phyloP scores from a whole-genome alignment of 2,329 filamentous ascomycete species.

The Xylariaceae sp. region DNA sequence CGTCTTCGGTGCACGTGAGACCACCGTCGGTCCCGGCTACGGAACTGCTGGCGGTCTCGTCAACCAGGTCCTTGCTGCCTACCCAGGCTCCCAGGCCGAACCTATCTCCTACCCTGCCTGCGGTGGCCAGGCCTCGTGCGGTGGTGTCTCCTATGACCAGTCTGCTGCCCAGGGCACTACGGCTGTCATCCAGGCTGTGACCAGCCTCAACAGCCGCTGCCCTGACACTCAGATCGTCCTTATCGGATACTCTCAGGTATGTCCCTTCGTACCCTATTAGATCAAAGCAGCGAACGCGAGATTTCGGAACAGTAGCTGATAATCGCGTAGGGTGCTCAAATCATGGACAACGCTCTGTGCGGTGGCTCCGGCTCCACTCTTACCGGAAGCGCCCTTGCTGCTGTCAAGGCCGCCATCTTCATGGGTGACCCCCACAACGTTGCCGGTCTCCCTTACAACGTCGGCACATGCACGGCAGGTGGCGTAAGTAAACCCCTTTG shows the following conservation, averaged over 20 bases:
- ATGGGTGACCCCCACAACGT: conserved; percentile 57
- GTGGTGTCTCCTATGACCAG: conserved; percentile 49
- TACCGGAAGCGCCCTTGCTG: conserved; percentile 40
- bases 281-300: too few relatives aligned
- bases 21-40: conserved; percentile 14
- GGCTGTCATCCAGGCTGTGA: conserved; percentile 53
- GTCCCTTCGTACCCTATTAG: background rate
- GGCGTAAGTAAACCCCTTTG: conserved; percentile 44
- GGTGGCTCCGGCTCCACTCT: conserved; percentile 48
- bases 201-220: conserved; percentile 48
- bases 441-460: conserved; percentile 51
- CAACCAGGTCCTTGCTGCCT: conserved; percentile 27
- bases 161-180: conserved; percentile 50
- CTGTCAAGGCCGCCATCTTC: conserved; percentile 57
- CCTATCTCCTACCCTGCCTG: conserved; percentile 52
- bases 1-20: conserved; percentile 23
- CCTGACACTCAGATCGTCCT: conserved; percentile 54
- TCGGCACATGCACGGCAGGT: conserved; percentile 53
- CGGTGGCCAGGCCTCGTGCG: conserved; percentile 52
- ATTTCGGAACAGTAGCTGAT: too few relatives aligned
- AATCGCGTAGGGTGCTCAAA: conserved; percentile 50
- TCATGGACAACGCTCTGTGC: conserved; percentile 58
- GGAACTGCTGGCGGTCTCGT: conserved; percentile 19
- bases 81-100: conserved; percentile 37
- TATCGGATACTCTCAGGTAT: conserved; percentile 55